Evolutionary conservation across 306 rosid species (phyloP).

Genomic region (Begonia masoniana): DNA sequence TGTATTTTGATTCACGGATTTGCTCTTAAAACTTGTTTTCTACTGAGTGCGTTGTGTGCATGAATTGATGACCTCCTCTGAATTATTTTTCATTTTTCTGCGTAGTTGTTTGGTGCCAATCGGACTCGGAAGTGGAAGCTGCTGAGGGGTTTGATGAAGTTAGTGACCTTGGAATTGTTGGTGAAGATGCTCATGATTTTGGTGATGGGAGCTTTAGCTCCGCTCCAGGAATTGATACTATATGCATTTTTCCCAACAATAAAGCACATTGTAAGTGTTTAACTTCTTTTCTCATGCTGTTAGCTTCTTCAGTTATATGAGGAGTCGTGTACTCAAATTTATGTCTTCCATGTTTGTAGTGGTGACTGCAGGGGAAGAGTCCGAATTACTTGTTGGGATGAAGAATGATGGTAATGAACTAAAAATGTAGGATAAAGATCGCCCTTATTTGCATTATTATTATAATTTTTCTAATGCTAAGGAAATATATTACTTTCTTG

Average conservation of each 20-base stretch:
- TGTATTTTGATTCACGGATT: no score
- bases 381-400: constrained; percentile 70
- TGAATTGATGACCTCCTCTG: not conserved
- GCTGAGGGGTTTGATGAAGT: constrained; percentile 42
- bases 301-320: not conserved
- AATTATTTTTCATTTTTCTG: constrained; percentile 7
- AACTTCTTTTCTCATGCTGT: not conserved
- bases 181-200: constrained; percentile 63
- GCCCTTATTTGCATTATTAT: constrained; percentile 1
- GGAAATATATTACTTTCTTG: not conserved
- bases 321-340: not conserved
- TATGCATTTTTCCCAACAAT: constrained; percentile 68
- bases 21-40: no score
- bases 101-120: constrained; percentile 66
- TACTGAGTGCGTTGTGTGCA: not conserved
- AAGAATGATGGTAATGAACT: constrained; percentile 65
- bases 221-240: constrained; percentile 67
- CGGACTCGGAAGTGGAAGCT: constrained; percentile 33
- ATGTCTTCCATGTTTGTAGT: constrained; percentile 30
- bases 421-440: not conserved
- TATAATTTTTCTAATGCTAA: not conserved
- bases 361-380: constrained; percentile 80
- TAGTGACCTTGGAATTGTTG: constrained; percentile 66
- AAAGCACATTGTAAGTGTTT: constrained; percentile 42
- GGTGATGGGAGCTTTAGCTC: constrained; percentile 48